These are phyloP conservation scores for Chrysophaeum taylorii DNA, from an alignment of 352 stramenopile genomes.

Conservation along the genomic window DNA sequence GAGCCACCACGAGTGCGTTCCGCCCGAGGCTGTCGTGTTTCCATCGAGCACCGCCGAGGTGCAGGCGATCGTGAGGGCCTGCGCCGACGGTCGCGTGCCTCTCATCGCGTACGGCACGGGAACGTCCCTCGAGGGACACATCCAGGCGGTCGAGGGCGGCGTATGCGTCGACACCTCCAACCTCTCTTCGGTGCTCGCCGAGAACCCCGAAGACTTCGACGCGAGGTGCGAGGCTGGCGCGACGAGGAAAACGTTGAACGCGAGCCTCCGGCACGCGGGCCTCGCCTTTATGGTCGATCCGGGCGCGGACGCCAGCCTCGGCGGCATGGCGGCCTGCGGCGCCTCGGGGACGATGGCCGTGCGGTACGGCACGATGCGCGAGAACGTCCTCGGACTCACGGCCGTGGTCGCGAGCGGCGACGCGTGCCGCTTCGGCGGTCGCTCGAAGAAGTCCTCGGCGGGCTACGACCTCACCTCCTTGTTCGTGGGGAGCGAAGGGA, in stretches of 20 bases:
- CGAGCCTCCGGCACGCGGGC: constrained; percentile 63
- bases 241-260: constrained; percentile 79
- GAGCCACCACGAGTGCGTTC: constrained; percentile 67
- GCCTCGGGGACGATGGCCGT: constrained; percentile 51
- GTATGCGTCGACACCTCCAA: constrained; percentile 80
- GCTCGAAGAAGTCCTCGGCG: constrained; percentile 85
- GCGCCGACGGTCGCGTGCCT: constrained; percentile 57
- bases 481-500: constrained; percentile 88
- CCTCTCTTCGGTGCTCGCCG: constrained; percentile 34
- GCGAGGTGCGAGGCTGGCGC: constrained; percentile 81
- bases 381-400: constrained; percentile 83
- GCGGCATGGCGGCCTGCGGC: constrained; percentile 73
- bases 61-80: constrained; percentile 73
- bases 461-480: constrained; percentile 89
- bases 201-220: constrained; percentile 47
- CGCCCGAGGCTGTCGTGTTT: constrained; percentile 70
- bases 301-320: constrained; percentile 84
- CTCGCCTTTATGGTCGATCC: constrained; percentile 92
- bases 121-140: constrained; percentile 87
- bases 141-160: constrained; percentile 69
- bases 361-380: constrained; percentile 90
- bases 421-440: constrained; percentile 73
- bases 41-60: constrained; percentile 73
- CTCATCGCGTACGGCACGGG: constrained; percentile 87
- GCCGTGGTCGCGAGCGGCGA: constrained; percentile 74